Percentiles rank a stretch among this genome's conserved stretches.
Evolutionary conservation across 2,329 filamentous ascomycete species (phyloP).

Genomic region (Talaromyces albobiverticillius): DNA sequence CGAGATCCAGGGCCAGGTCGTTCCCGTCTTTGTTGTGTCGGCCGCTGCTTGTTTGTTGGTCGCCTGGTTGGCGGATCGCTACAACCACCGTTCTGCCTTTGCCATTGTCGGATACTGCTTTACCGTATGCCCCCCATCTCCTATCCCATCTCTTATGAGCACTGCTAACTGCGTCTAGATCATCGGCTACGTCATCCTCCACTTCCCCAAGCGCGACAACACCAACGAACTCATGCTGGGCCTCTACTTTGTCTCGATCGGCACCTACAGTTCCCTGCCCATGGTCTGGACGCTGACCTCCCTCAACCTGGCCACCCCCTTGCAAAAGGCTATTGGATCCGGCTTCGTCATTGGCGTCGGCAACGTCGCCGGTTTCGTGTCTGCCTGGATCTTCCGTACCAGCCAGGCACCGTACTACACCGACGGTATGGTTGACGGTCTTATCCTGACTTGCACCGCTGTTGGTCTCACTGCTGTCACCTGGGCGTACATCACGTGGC

Average conservation of each 20-base stretch:
- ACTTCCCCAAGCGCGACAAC: not conserved
- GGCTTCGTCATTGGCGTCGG: constrained; percentile 5
- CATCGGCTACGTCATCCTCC: constrained; percentile 2
- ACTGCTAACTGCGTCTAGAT: not conserved
- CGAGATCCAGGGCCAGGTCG: constrained; percentile 2
- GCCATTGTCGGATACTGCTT: constrained; percentile 4
- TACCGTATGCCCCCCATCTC: not conserved
- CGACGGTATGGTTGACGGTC: constrained; percentile 1
- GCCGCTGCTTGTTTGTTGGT: constrained; percentile 1
- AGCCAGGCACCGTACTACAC: not conserved
- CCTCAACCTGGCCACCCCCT: constrained; percentile 1
- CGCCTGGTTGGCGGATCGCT: constrained; percentile 1
- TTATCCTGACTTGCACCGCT: constrained; percentile 2
- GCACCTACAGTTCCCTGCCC: constrained; percentile 3
- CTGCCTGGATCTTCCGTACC: constrained; percentile 6
- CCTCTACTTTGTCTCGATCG: constrained; percentile 5
- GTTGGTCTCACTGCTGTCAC: not conserved
- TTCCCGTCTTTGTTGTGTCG: constrained; percentile 4
- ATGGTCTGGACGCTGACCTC: constrained; percentile 8
- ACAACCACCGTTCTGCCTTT: constrained; percentile 3
- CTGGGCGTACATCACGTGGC: constrained; percentile 5
- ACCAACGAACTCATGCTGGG: constrained; percentile 2
- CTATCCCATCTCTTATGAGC: not conserved
- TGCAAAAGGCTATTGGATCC: constrained; percentile 4
- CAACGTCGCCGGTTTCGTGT: constrained; percentile 2